These are phyloP conservation scores for Vicia faba DNA, from an alignment of 306 rosid species.

Conservation along the genomic window DNA sequence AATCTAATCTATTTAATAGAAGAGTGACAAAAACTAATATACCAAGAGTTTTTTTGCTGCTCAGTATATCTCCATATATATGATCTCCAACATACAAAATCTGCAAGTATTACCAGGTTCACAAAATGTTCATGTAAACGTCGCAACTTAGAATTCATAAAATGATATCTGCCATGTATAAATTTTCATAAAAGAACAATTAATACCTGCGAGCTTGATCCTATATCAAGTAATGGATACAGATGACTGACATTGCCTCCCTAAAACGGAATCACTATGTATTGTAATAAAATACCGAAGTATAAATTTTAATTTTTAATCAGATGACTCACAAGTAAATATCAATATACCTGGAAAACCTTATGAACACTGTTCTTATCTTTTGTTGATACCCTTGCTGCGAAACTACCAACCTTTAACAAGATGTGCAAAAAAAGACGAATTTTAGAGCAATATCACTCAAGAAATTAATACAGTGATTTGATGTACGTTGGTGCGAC, in stretches of 20 bases:
- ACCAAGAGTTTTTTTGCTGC: conserved; percentile 99
- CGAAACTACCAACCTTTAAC: conserved; percentile 72
- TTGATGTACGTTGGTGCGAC: conserved; percentile 40
- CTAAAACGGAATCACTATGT: conserved; percentile 41
- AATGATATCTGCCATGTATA: not conserved
- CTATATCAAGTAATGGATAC: conserved; percentile 81
- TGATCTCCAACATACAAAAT: conserved; percentile 98
- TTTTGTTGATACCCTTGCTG: conserved; percentile 44
- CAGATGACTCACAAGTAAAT: too few species aligned
- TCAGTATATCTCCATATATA: conserved; percentile 94
- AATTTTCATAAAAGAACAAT: conserved; percentile 15
- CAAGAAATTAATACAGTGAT: conserved; percentile 23
- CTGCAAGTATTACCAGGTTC: conserved; percentile 42
- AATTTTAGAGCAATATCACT: not conserved
- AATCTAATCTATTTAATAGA: too few species aligned
- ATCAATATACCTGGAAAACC: conserved; percentile 76
- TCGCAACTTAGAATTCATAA: too few species aligned
- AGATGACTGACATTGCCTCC: conserved; percentile 94
- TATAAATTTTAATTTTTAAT: too few species aligned
- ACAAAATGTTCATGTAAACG: not conserved
- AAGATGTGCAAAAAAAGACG: not conserved
- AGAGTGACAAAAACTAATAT: conserved; percentile 18
- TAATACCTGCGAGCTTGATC: conserved; percentile 81
- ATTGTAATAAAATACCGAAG: not conserved
- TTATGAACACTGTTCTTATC: conserved; percentile 47